Base-by-base conservation (phyloP, 1,284 basidiomycete genomes). In the Kwoniella shivajii region DNA sequence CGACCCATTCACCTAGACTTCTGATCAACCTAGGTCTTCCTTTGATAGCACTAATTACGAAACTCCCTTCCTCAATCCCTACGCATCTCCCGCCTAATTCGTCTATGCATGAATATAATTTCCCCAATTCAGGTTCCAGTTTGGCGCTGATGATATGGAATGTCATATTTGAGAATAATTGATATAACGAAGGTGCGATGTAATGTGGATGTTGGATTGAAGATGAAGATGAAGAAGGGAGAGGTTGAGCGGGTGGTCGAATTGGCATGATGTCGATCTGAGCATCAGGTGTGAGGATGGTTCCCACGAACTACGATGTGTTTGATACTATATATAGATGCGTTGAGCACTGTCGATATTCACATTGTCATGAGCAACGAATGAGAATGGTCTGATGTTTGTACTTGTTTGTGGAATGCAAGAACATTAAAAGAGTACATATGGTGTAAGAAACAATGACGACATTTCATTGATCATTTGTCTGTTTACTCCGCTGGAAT, bases 61-160 rank as follows among this genome's bases (percentile, higher is more conserved):
- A 27, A 3, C 57, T 44, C 11, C 68, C 68, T 4, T 65, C 55
- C 6, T 64, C 61, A 0, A 67, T n/a, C 0, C 59, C 41, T 0
- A 69, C 65, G n/a, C 61, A 58, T 34, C 52, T 55, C 16, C 75
- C 77, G 6, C 75, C 77, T 3, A 78, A 63, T n/a, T 68, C 68
- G 18, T 69, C 69, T 27, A 77, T 71, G 30, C 63, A 61, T 14
- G 50, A 20, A 42, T 72, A 72, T 20, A 64, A 51, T 14, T 47
- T 44, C 16, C 45, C 39, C 53, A 94, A 84, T 14, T 68, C 62
- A 30, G 57, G 51, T 33, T 75, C 73, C 16, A 78, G 53, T 39
- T 78, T 78, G n/a, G 72, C 71, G 0, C 74, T 64, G 1, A 78
- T 53, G 31, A 78, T 60, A 47, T 72, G 69, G 38, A 78, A 71